These are phyloP conservation scores for Aspergillus nidulans DNA, from an alignment of 495 filamentous ascomycete species.

Conservation along the genomic window DNA sequence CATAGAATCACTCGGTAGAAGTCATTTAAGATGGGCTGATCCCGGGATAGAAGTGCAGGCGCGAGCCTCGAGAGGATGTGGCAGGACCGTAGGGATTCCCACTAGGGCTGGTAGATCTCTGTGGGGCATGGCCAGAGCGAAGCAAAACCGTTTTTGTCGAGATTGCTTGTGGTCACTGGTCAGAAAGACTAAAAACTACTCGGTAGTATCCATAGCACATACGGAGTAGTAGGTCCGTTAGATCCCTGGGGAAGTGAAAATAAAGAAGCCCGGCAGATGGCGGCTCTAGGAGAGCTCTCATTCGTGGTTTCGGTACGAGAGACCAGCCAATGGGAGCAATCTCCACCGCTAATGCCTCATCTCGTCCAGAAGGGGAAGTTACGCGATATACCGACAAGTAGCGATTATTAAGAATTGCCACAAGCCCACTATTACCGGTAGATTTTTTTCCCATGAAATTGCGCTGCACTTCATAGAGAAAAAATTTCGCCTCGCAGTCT, in stretches of 20 bases:
- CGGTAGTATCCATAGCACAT: too few relatives aligned
- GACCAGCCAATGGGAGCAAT: conserved; percentile 24
- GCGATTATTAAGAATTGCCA: background rate
- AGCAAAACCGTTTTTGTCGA: background rate
- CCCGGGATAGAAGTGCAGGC: too few relatives aligned
- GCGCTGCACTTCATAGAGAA: background rate
- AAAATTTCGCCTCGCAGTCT: too few relatives aligned
- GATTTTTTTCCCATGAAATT: background rate
- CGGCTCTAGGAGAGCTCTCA: background rate
- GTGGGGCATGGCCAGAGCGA: background rate
- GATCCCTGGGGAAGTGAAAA: background rate
- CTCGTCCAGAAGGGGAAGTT: conserved; percentile 5
- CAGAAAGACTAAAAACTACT: background rate
- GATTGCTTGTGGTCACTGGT: too few relatives aligned
- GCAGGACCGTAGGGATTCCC: background rate
- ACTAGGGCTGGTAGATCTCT: background rate
- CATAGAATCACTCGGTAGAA: too few relatives aligned
- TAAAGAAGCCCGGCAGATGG: background rate
- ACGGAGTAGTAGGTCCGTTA: too few relatives aligned
- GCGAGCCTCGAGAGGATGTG: background rate
- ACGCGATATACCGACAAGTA: background rate
- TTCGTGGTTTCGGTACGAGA: conserved; percentile 21
- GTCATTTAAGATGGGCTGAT: too few relatives aligned
- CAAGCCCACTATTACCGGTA: background rate
- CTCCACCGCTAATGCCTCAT: conserved; percentile 11